Evolutionary conservation across 768 basidiomycete species (phyloP), one percentile per base, ranked within the genome.

Genomic region (Russula griseocarnosa): DNA sequence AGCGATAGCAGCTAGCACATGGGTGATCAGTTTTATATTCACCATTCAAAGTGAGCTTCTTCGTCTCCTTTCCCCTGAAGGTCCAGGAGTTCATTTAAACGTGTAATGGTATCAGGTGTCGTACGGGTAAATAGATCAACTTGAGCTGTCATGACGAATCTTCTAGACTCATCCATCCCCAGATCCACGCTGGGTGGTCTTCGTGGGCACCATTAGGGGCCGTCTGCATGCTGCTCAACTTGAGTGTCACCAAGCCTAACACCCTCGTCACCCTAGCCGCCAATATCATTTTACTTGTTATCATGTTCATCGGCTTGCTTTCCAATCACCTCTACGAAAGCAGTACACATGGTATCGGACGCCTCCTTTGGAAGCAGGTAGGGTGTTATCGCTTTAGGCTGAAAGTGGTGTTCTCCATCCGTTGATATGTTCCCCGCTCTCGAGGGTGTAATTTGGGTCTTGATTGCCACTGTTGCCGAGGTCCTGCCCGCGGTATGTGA

Each of bases 381-480:
- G 14, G 53, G 5, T 38, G 13, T 24, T 3, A 14, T 36, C 3
- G 36, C 36, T n/a, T 26, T 22, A 14, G 14, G 10, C 36, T 55
- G 11, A 36, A 14, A 34, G 14, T 55, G 22, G 22, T 16, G 14
- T 55, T 55, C 18, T 55, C 36, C 36, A 36, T 36, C 36, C 36
- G 10, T 13, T 38, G 22, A 55, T 24, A 16, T 22, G 36, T 13
- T 36, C n/a, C 22, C 53, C 7, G 11, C 38, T 55, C 53, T 14
- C n/a, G 24, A 55, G 55, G 55, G 55, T 18, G 38, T 55, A 26
- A 42, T 55, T 28, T 55, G 55, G 55, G 16, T 55, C 8, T 42
- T 55, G 10, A 18, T 55, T 55, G 55, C 26, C 24, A 55, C 55
- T 3, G 13, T 42, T 18, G 16, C 38, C 10, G 38, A 42, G 24